A percentile compares a stretch with the other conserved stretches of the same genome.
These are phyloP conservation scores for Tetragonia tetragonoides DNA, from an alignment of 148 eudicot species.

Conservation along the genomic window DNA sequence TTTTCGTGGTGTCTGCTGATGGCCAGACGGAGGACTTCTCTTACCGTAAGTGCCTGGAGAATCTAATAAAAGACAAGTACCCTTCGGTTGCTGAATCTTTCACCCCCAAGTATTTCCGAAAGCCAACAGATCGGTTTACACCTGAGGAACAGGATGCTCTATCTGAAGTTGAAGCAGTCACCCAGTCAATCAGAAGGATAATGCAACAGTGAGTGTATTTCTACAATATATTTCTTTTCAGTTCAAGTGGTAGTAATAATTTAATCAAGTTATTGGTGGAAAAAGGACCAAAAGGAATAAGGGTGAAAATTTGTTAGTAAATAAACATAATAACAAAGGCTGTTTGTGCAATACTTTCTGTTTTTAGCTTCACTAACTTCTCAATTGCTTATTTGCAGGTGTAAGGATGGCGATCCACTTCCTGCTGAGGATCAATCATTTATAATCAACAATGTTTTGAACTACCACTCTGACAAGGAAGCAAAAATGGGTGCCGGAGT, in stretches of 20 bases:
- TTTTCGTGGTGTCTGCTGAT: slow-evolving; percentile 66
- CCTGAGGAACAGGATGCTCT: slow-evolving; percentile 75
- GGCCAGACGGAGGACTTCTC: slow-evolving; percentile 77
- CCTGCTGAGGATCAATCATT: slow-evolving; percentile 71
- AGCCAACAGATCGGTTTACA: slow-evolving; percentile 60
- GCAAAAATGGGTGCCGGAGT: slow-evolving; percentile 80
- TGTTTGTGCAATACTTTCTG: background rate
- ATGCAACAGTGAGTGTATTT: slow-evolving; percentile 72
- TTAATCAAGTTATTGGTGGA: background rate
- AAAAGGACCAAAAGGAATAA: background rate
- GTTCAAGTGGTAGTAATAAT: background rate
- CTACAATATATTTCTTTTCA: slow-evolving; percentile 2
- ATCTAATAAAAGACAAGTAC: slow-evolving; percentile 50
- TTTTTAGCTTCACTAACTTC: slow-evolving; percentile 11
- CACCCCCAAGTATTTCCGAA: slow-evolving; percentile 59
- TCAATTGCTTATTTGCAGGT: slow-evolving; percentile 44
- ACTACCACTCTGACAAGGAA: slow-evolving; percentile 78
- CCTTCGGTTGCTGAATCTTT: slow-evolving; percentile 68
- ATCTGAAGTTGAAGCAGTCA: slow-evolving; percentile 58
- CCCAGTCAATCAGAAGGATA: slow-evolving; percentile 64
- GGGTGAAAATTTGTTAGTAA: too few species aligned
- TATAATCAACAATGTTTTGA: slow-evolving; percentile 57
- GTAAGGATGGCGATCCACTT: slow-evolving; percentile 80
- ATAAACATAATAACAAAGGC: too few species aligned
- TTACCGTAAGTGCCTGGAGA: slow-evolving; percentile 72